Base-by-base conservation (phyloP, 768 basidiomycete species). In the Leucocoprinus birnbaumii region DNA sequence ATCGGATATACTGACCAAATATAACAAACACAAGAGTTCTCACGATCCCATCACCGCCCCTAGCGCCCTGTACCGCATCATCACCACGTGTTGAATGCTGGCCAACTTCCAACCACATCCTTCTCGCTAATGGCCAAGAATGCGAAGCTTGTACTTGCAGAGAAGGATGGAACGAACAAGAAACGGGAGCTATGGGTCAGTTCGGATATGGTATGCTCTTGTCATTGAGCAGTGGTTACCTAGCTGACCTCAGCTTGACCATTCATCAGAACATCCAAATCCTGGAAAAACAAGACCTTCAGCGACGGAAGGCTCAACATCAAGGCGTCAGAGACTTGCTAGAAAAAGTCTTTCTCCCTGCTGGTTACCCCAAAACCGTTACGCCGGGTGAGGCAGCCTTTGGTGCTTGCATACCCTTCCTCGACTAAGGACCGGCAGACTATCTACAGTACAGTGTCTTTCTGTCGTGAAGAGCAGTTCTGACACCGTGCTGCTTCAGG, bases 391-490 rank as follows among this genome's bases (percentile, higher is more conserved):
- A 26, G 51, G 22, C 2, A 16, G 10, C 19, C 31, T 31, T n/a
- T n/a, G n/a, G n/a, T 13, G 7, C 6, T 48, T n/a, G 10, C 11
- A 27, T 10, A n/a, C 25, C 27, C 25, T n/a, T 18, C 2, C 1
- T 31, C 8, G 14, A 31, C 18, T 43, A 27, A n/a, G 14, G 35
- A 40, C 41, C 24, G 3, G 18, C 59, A 84, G 84, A 85, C 63
- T 85, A 85, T 64, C 66, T 82, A 51, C 67, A 73, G 84, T 84
- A 61, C n/a, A n/a, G n/a, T n/a, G n/a, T n/a, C n/a, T n/a, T n/a
- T n/a, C n/a, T n/a, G n/a, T n/a, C n/a, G n/a, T n/a, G n/a, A n/a
- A n/a, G n/a, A n/a, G n/a, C n/a, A n/a, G n/a, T n/a, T n/a, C n/a
- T n/a, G n/a, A n/a, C n/a, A n/a, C n/a, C n/a, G n/a, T n/a, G n/a